Evolutionary conservation across 345 rosid genomes (phyloP).

Genomic region (Hypericum perforatum): DNA sequence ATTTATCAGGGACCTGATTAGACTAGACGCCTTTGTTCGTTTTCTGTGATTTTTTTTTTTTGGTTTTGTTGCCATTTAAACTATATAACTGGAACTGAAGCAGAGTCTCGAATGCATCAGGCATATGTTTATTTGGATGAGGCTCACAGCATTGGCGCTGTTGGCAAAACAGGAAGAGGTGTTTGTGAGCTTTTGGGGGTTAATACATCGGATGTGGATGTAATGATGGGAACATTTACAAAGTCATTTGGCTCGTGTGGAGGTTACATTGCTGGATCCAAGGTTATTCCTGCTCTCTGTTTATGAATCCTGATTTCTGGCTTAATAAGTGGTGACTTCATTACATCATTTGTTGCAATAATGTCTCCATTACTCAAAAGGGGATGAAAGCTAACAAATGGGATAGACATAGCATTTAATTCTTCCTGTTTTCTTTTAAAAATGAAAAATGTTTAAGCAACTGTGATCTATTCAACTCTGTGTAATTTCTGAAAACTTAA

Average conservation of each 20-base stretch:
- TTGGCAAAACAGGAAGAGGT: conserved; percentile 88
- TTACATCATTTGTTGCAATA: neutral
- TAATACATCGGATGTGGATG: conserved; percentile 78
- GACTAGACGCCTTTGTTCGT: too few species aligned
- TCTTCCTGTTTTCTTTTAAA: too few species aligned
- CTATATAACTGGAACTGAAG: too few species aligned
- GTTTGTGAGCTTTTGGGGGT: conserved; percentile 95
- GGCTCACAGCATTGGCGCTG: conserved; percentile 98
- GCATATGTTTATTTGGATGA: conserved; percentile 87
- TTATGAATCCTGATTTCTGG: neutral
- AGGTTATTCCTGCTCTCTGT: conserved; percentile 33
- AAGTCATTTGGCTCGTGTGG: conserved; percentile 99
- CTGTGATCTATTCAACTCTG: too few species aligned
- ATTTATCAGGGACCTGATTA: too few species aligned
- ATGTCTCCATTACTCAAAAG: too few species aligned
- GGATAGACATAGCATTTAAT: too few species aligned
- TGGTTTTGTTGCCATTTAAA: too few species aligned
- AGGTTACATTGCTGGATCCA: conserved; percentile 92
- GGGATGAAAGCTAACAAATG: too few species aligned
- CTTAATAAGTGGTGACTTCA: neutral
- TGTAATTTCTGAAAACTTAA: too few species aligned
- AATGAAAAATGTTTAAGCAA: too few species aligned
- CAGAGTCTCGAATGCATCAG: conserved; percentile 17
- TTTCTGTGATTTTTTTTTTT: too few species aligned
- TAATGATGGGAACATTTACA: conserved; percentile 99